phyloP scores from a whole-genome alignment of 2,329 filamentous ascomycete species.

The Geoglossum cookeanum region DNA sequence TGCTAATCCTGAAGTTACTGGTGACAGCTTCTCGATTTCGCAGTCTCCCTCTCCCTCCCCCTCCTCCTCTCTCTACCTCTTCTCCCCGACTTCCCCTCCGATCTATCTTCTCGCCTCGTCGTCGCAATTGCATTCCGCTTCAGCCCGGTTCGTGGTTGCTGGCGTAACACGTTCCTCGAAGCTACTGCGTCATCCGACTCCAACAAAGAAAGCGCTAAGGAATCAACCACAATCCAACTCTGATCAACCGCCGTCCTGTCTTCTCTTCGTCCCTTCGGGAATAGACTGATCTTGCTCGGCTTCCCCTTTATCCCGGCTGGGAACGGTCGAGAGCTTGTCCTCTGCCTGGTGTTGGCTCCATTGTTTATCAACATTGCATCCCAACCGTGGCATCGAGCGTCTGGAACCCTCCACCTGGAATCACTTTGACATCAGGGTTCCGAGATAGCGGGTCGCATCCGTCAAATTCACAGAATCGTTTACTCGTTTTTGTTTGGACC shows the following conservation, averaged over 20 bases:
- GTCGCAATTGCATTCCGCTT: conserved; percentile 10
- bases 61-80: conserved; percentile 18
- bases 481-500: background rate
- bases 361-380: background rate
- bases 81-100: conserved; percentile 16
- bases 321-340: conserved; percentile 6
- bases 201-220: background rate
- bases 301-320: conserved; percentile 6
- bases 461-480: background rate
- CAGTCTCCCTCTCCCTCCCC: conserved; percentile 11
- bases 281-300: conserved; percentile 5
- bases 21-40: conserved; percentile 6
- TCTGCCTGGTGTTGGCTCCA: conserved; percentile 3
- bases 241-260: background rate
- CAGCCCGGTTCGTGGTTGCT: conserved; percentile 7
- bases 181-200: background rate
- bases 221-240: conserved; percentile 1
- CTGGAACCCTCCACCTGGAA: background rate
- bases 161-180: conserved; percentile 29
- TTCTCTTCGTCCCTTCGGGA: background rate
- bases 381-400: conserved; percentile 1
- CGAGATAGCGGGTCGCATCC: background rate
- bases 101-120: conserved; percentile 8
- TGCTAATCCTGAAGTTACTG: conserved; percentile 18
- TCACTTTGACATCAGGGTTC: background rate